phyloP scores from a whole-genome alignment of 306 rosid genomes.

The Mimosa bimucronata region DNA sequence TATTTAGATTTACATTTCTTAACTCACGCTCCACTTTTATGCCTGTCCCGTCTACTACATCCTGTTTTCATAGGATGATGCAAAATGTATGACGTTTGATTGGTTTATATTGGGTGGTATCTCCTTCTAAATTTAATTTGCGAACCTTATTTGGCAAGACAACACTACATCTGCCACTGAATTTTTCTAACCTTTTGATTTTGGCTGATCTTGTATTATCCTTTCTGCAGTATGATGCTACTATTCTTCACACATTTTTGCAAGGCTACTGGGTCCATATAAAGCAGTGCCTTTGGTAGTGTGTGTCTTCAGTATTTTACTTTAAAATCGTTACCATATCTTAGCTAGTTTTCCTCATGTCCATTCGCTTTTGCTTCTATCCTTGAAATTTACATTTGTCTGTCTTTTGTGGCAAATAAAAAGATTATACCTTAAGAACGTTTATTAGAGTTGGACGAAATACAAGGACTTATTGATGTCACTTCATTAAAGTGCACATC shows the following conservation, averaged over 20 bases:
- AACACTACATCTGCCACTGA: conserved; percentile 4
- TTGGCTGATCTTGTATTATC: conserved; percentile 38
- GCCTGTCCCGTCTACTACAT: not conserved
- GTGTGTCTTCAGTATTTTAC: not conserved
- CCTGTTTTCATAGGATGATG: not conserved
- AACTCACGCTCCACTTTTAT: not conserved
- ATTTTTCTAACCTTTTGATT: conserved; percentile 25
- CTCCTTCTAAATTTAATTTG: conserved; percentile 10
- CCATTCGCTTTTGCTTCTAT: conserved; percentile 1
- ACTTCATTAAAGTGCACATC: too few relatives aligned
- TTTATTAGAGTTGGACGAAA: not conserved
- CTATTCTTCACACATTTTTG: conserved; percentile 91
- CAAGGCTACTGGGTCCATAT: conserved; percentile 90
- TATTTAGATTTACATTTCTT: not conserved
- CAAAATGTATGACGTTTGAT: not conserved
- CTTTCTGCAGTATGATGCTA: conserved; percentile 77
- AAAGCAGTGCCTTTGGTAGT: conserved; percentile 49
- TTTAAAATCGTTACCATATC: conserved; percentile 16
- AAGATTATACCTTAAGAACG: not conserved
- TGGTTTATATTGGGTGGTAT: conserved; percentile 8
- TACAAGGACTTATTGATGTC: too few relatives aligned
- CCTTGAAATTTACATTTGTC: conserved; percentile 16
- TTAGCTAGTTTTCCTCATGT: not conserved
- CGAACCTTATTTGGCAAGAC: not conserved
- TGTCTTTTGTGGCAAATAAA: not conserved